Percentiles rank a stretch among this genome's conserved stretches.
These are phyloP conservation scores for Candida cerambycidarum DNA, from an alignment of 805 yeast genomes.

Conservation along the genomic window DNA sequence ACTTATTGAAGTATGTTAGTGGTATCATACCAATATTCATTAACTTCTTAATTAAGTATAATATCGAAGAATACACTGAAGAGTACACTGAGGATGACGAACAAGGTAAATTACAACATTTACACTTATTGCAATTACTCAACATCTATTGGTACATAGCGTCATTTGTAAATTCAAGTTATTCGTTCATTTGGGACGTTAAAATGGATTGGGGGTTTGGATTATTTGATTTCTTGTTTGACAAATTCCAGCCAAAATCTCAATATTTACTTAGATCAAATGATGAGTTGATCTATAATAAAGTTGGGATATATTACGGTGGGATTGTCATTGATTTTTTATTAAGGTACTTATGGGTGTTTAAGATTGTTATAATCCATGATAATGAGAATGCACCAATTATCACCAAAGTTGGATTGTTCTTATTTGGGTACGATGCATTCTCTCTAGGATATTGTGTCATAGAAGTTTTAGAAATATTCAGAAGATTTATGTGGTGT, in stretches of 20 bases:
- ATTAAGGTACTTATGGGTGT: constrained; percentile 76
- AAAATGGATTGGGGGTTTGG: constrained; percentile 84
- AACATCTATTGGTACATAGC: constrained; percentile 45
- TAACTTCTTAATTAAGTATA: constrained; percentile 25
- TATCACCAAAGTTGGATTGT: constrained; percentile 22
- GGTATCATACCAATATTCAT: constrained; percentile 44
- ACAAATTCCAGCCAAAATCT: constrained; percentile 9
- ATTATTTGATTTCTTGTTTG: constrained; percentile 40
- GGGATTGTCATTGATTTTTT: constrained; percentile 63
- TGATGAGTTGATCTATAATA: constrained; percentile 15
- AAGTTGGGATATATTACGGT: constrained; percentile 43
- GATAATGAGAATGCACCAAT: constrained; percentile 21
- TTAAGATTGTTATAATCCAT: constrained; percentile 46
- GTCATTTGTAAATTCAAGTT: constrained; percentile 63
- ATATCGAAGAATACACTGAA: constrained; percentile 11
- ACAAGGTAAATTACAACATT: constrained; percentile 12
- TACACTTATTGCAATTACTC: constrained; percentile 19
- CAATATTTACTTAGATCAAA: constrained; percentile 20
- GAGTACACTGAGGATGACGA: constrained; percentile 14
- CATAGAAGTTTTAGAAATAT: constrained; percentile 70
- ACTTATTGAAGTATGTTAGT: constrained; percentile 72
- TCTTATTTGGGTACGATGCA: constrained; percentile 39
- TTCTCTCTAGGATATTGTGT: constrained; percentile 59
- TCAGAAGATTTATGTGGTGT: constrained; percentile 90
- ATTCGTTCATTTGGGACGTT: constrained; percentile 87